Evolutionary conservation across 768 basidiomycete species (phyloP), one percentile per base, ranked within the genome.

Genomic region (Leucocoprinus leucothites): DNA sequence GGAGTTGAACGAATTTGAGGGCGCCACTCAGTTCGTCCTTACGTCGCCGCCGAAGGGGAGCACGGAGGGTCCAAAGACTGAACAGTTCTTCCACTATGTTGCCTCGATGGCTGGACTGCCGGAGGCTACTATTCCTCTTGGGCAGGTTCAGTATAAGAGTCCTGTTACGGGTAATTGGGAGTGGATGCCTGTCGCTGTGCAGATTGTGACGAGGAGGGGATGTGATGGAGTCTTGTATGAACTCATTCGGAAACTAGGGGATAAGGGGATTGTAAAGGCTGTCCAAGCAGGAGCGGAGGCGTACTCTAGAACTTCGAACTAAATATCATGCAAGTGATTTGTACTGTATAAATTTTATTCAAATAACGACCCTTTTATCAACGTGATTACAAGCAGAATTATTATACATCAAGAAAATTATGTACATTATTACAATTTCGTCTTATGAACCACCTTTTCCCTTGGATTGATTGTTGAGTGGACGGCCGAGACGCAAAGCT

Each of bases 401-500:
- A 51, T 42, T 13, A 26, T 28, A 21, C 14, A 41, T 34, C 8
- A 44, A 34, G 18, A 16, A 38, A 38, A 38, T 11, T 38, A 38
- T 38, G 16, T 38, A 3, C 16, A 13, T 38, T 38, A n/a, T 43
- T 56, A 56, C 14, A 56, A 43, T 26, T 49, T 56, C 9, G 47
- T 28, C 25, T 35, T 56, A 19, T 13, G 4, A 40, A 22, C 18
- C 4, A 42, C 42, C 16, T 31, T 40, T 4, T 11, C 38, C 3
- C 9, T 42, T 3, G 53, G 46, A 48, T 72, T 74, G 9, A 74
- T 63, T 13, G 72, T 73, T 14, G 75, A 76, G 60, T 79, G 79
- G 3, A 73, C 60, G 2, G 73, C 76, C 25, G 78, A 75, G 2
- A 78, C 69, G 55, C 77, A 77, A 2, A 80, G 69, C n/a, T 56